Evolutionary conservation across 805 yeast species (phyloP).

Genomic region (Barnettozyma pratensis): DNA sequence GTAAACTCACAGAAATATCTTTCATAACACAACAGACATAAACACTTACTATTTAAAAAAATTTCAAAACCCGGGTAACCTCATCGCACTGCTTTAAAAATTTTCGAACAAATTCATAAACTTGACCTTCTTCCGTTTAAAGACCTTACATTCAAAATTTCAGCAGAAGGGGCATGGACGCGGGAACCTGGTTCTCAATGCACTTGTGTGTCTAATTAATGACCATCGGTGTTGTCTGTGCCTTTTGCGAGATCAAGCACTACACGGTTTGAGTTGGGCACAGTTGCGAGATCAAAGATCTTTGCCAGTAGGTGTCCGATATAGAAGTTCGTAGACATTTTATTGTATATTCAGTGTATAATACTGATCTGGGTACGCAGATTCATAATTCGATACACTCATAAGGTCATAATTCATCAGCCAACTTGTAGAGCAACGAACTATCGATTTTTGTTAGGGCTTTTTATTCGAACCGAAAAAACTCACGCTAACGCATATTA

Average conservation of each 20-base stretch:
- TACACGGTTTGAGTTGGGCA: constrained; percentile 30
- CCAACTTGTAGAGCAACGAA: too few species aligned
- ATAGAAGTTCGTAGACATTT: constrained; percentile 29
- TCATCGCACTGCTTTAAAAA: constrained; percentile 1
- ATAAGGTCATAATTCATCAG: too few species aligned
- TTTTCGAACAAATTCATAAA: neutral
- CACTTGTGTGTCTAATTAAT: neutral
- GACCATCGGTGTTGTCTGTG: constrained; percentile 2
- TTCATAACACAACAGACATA: neutral
- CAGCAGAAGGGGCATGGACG: constrained; percentile 16
- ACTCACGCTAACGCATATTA: too few species aligned
- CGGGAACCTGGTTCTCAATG: neutral
- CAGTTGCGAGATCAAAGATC: constrained; percentile 9
- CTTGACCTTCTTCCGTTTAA: neutral
- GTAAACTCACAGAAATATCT: neutral
- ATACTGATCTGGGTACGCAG: too few species aligned
- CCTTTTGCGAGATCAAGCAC: constrained; percentile 22
- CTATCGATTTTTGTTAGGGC: too few species aligned
- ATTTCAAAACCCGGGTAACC: constrained; percentile 1
- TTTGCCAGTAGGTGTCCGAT: constrained; percentile 26
- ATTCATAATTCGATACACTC: too few species aligned
- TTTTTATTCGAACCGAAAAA: too few species aligned
- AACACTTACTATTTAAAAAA: neutral
- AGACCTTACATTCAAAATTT: constrained; percentile 20
- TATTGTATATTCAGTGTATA: neutral